Percentiles rank a stretch among this genome's conserved stretches.
phyloP scores from a whole-genome alignment of 164 flowering plant species.

The Aristolochia fimbriata region DNA sequence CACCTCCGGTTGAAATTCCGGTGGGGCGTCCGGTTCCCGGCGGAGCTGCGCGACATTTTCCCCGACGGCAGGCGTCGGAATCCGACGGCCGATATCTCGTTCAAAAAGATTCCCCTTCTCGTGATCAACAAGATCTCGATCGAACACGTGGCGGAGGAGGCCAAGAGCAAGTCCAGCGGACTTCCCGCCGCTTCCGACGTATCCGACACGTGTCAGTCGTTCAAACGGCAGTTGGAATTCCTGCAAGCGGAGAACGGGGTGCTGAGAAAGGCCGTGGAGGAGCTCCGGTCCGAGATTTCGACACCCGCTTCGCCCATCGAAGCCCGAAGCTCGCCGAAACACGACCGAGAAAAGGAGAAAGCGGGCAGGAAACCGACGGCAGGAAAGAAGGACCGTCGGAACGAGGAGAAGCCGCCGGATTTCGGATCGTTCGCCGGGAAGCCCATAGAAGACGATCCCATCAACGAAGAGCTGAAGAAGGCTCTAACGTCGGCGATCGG shows the following conservation, averaged over 20 bases:
- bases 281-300: conserved; percentile 25
- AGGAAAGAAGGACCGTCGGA: conserved; percentile 16
- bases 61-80: conserved; percentile 7
- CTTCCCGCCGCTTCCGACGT: conserved; percentile 16
- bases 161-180: conserved; percentile 2
- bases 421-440: conserved; percentile 2
- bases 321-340: conserved; percentile 1
- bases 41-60: conserved; percentile 15
- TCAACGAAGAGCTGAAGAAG: conserved; percentile 30
- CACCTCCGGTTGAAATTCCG: conserved; percentile 37
- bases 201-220: conserved; percentile 22
- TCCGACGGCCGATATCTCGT: conserved; percentile 21
- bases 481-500: conserved; percentile 17
- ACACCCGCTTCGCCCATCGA: conserved; percentile 1
- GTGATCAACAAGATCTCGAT: conserved; percentile 60
- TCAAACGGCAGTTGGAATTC: conserved; percentile 42
- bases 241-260: conserved; percentile 36
- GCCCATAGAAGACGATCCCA: conserved; percentile 14
- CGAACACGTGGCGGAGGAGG: conserved; percentile 41
- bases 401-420: conserved; percentile 15
- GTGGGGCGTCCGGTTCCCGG: conserved; percentile 56
- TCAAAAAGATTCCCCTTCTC: conserved; percentile 40
- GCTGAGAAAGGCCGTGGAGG: conserved; percentile 47
- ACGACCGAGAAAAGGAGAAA: conserved; percentile 9
- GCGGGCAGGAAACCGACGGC: conserved; percentile 4